Percentiles rank a stretch among this genome's conserved stretches.
These are phyloP conservation scores for Starmerella cellae DNA, from an alignment of 805 yeast species.

Conservation along the genomic window DNA sequence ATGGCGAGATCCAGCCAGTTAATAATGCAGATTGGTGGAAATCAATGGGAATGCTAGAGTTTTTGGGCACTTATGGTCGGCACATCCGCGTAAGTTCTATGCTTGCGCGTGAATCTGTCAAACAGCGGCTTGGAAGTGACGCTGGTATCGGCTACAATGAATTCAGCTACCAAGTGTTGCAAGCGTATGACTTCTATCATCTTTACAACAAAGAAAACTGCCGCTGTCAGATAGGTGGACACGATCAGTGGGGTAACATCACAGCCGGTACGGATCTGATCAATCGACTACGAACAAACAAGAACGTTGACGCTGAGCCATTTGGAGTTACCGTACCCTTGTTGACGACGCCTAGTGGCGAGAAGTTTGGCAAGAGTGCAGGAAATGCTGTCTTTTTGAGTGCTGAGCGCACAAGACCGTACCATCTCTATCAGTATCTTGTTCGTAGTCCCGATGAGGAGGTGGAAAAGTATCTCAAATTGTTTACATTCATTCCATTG, in stretches of 20 bases:
- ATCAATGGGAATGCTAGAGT: constrained; percentile 58
- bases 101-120: constrained; percentile 81
- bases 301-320: constrained; percentile 22
- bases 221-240: constrained; percentile 77
- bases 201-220: constrained; percentile 48
- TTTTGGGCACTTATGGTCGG: constrained; percentile 62
- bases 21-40: constrained; percentile 85
- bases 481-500: constrained; percentile 67
- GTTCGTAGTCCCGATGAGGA: constrained; percentile 54
- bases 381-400: constrained; percentile 92
- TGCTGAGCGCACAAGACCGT: constrained; percentile 59
- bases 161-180: constrained; percentile 82
- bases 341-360: constrained; percentile 76
- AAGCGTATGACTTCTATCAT: constrained; percentile 88
- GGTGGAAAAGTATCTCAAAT: constrained; percentile 51
- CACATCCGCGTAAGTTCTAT: constrained; percentile 71
- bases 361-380: constrained; percentile 91
- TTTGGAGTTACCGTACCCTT: constrained; percentile 84
- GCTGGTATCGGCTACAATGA: constrained; percentile 86
- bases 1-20: constrained; percentile 34
- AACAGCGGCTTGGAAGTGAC: constrained; percentile 52
- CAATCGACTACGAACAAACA: constrained; percentile 36
- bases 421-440: constrained; percentile 73
- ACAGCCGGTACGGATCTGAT: constrained; percentile 90
- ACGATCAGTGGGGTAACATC: constrained; percentile 97